These are phyloP conservation scores for Oryza nivara DNA, from an alignment of 176 grass and related monocot species.

Conservation along the genomic window DNA sequence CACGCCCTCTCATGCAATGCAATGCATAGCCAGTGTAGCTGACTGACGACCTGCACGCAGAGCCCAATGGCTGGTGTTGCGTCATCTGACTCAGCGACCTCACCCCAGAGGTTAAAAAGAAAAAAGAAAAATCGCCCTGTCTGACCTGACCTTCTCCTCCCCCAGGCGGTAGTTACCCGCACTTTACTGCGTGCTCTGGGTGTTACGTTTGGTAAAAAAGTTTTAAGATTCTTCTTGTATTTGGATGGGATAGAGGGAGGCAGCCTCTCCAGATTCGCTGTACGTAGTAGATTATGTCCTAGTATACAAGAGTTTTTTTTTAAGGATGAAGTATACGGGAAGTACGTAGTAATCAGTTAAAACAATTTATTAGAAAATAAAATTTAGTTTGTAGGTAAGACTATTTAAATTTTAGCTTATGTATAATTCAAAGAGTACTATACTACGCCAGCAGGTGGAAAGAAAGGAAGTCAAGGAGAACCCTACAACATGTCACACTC, in stretches of 20 bases:
- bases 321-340: too few relatives aligned
- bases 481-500: not conserved
- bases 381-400: too few relatives aligned
- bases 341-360: too few relatives aligned
- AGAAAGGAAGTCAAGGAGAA: not conserved
- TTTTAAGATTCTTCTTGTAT: not conserved
- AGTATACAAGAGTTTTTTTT: too few relatives aligned
- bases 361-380: too few relatives aligned
- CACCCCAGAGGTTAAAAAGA: not conserved
- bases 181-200: slow-evolving; percentile 37
- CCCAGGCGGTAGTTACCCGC: slow-evolving; percentile 3
- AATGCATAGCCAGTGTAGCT: not conserved
- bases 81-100: slow-evolving; percentile 40
- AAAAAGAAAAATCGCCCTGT: not conserved
- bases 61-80: not conserved
- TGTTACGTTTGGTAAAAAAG: slow-evolving; percentile 37
- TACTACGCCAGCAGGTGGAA: too few relatives aligned
- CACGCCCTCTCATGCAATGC: not conserved
- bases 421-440: too few relatives aligned
- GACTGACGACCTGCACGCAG: not conserved
- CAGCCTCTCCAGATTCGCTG: too few relatives aligned
- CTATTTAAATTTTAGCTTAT: too few relatives aligned
- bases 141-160: not conserved
- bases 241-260: too few relatives aligned
- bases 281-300: too few relatives aligned